phyloP scores from a whole-genome alignment of 768 basidiomycete genomes.

The Xerocomus spinulosus region DNA sequence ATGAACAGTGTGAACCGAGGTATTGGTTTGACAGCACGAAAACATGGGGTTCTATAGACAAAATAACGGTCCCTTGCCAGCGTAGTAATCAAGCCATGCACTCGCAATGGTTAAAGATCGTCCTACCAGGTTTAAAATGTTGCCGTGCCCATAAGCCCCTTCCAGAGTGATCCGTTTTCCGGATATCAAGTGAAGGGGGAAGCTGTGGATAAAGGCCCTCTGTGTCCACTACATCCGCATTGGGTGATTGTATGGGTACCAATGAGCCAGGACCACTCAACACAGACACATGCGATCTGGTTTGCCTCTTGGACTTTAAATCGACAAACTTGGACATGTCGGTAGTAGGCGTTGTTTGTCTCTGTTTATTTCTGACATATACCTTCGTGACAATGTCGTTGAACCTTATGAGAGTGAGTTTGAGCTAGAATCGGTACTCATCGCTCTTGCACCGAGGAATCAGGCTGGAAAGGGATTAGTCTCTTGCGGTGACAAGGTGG shows the following conservation, averaged over 20 bases:
- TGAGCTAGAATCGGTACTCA: neutral
- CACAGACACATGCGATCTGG: conserved; percentile 36
- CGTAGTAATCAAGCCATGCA: neutral
- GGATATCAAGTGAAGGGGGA: conserved; percentile 41
- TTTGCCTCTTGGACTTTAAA: conserved; percentile 28
- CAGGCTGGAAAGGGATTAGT: neutral
- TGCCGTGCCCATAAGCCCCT: conserved; percentile 44
- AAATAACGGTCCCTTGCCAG: conserved; percentile 50
- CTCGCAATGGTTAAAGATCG: neutral
- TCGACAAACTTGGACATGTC: conserved; percentile 36
- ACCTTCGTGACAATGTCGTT: too few relatives aligned
- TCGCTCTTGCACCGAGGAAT: neutral
- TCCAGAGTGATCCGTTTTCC: conserved; percentile 34
- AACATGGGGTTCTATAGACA: conserved; percentile 57
- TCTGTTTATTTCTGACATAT: conserved; percentile 3
- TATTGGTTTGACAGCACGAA: conserved; percentile 60
- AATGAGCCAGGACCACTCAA: conserved; percentile 17
- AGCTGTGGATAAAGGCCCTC: conserved; percentile 25
- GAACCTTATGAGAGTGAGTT: neutral
- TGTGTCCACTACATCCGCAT: neutral
- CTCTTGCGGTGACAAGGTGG: conserved; percentile 10
- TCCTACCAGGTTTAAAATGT: conserved; percentile 36
- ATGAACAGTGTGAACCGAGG: conserved; percentile 63
- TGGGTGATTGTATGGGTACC: conserved; percentile 24
- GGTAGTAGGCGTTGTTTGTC: conserved; percentile 6